Evolutionary conservation across 2,329 filamentous ascomycete genomes (phyloP).

Genomic region (Alternaria triticina): DNA sequence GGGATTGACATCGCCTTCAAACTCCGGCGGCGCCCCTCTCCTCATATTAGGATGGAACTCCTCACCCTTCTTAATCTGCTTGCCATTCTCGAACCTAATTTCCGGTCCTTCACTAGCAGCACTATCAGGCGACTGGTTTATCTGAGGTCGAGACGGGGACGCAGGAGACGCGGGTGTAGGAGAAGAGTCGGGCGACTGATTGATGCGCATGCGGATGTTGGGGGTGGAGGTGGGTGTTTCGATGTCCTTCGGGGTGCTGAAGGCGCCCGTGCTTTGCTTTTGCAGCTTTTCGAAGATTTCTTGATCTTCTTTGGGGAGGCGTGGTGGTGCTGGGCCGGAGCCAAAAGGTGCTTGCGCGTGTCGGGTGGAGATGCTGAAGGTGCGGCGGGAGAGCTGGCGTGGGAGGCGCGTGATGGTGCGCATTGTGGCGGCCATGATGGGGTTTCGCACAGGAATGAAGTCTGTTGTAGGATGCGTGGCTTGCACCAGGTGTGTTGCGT

Average conservation of each 20-base stretch:
- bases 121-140: constrained; percentile 20
- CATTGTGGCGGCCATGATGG: constrained; percentile 17
- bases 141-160: not conserved
- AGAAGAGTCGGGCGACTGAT: constrained; percentile 40
- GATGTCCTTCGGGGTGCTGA: constrained; percentile 65
- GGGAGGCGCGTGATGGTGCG: constrained; percentile 27
- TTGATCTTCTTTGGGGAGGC: constrained; percentile 86
- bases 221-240: constrained; percentile 25
- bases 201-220: constrained; percentile 36
- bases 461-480: not conserved
- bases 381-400: constrained; percentile 33
- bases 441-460: not conserved
- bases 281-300: constrained; percentile 90
- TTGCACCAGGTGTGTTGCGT: not conserved
- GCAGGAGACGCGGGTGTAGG: not conserved
- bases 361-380: constrained; percentile 22
- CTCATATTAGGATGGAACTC: constrained; percentile 74
- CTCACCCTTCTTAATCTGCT: constrained; percentile 63
- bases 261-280: constrained; percentile 75
- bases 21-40: constrained; percentile 84
- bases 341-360: constrained; percentile 29
- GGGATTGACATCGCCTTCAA: constrained; percentile 89
- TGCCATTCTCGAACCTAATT: constrained; percentile 22
- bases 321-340: constrained; percentile 74
- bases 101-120: constrained; percentile 8